A percentile compares a stretch with the other conserved stretches of the same genome.
These are phyloP conservation scores for Calvatia gigantea DNA, from an alignment of 768 basidiomycete species.

Conservation along the genomic window DNA sequence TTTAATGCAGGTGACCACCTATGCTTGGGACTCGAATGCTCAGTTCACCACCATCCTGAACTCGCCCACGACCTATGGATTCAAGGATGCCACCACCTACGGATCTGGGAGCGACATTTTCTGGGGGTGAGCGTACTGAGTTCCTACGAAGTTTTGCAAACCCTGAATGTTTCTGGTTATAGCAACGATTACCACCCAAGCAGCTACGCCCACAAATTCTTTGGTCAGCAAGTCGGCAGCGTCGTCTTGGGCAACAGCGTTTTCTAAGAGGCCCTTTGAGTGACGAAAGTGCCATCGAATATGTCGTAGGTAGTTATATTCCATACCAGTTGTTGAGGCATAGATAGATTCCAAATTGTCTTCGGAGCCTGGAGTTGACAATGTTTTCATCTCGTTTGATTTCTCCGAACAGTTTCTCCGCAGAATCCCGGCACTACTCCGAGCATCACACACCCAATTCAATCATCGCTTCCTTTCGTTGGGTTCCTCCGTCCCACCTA, in stretches of 20 bases:
- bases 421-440: neutral
- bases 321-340: neutral
- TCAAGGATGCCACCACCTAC: conserved; percentile 47
- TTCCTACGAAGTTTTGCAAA: neutral
- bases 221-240: conserved; percentile 26
- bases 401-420: conserved; percentile 4
- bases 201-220: conserved; percentile 41
- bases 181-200: conserved; percentile 56
- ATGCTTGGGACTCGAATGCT: conserved; percentile 47
- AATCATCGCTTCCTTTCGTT: neutral
- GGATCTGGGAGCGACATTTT: conserved; percentile 41
- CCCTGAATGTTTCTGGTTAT: neutral
- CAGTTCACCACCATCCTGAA: conserved; percentile 48
- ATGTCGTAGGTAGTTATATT: too few species aligned
- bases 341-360: neutral
- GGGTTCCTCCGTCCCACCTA: neutral
- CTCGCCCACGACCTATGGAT: conserved; percentile 47
- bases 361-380: too few species aligned
- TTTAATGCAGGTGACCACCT: too few species aligned
- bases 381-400: too few species aligned
- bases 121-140: conserved; percentile 43
- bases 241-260: conserved; percentile 21
- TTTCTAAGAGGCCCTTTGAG: conserved; percentile 19
- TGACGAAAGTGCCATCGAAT: too few species aligned
- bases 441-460: neutral